A percentile compares a stretch with the other conserved stretches of the same genome.
phyloP scores from a whole-genome alignment of 1,284 basidiomycete genomes.

The Puccinia brachypodii region DNA sequence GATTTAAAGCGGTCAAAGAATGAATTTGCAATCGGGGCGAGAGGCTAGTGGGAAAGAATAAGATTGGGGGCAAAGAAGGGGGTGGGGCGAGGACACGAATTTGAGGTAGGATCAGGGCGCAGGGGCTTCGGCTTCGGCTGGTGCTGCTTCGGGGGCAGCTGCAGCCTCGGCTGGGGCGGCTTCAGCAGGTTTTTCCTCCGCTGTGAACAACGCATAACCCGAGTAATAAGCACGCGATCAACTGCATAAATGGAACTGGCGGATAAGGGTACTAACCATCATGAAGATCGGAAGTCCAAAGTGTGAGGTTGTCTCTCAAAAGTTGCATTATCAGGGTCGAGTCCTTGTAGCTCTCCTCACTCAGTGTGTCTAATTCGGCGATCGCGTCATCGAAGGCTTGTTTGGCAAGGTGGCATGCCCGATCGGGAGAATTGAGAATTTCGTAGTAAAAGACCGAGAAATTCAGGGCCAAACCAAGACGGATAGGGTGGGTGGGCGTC shows the following conservation, averaged over 20 bases:
- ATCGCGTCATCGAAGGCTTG: slow-evolving; percentile 60
- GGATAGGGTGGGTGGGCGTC: slow-evolving; percentile 60
- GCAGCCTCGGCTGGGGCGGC: slow-evolving; percentile 6
- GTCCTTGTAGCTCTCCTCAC: slow-evolving; percentile 62
- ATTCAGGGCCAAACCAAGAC: slow-evolving; percentile 61
- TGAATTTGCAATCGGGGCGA: slow-evolving; percentile 16
- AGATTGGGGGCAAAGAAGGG: background rate
- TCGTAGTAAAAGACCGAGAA: slow-evolving; percentile 62
- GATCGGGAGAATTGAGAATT: slow-evolving; percentile 58
- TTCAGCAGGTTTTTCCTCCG: slow-evolving; percentile 6
- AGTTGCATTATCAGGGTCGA: slow-evolving; percentile 60
- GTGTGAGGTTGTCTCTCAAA: slow-evolving; percentile 60
- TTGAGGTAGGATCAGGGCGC: background rate
- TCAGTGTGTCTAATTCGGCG: slow-evolving; percentile 61
- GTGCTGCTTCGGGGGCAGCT: slow-evolving; percentile 21
- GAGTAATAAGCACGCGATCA: background rate
- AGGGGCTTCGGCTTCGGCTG: background rate
- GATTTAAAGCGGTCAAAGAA: slow-evolving; percentile 14
- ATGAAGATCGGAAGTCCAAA: slow-evolving; percentile 48
- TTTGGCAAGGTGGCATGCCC: background rate
- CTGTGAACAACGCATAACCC: background rate
- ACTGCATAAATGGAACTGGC: background rate
- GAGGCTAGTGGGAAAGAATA: background rate
- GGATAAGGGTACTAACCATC: background rate
- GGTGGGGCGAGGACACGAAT: too few relatives aligned